Evolutionary conservation across 306 rosid species (phyloP), one percentile per base, ranked within the genome.

Genomic region (Lagenaria siceraria): DNA sequence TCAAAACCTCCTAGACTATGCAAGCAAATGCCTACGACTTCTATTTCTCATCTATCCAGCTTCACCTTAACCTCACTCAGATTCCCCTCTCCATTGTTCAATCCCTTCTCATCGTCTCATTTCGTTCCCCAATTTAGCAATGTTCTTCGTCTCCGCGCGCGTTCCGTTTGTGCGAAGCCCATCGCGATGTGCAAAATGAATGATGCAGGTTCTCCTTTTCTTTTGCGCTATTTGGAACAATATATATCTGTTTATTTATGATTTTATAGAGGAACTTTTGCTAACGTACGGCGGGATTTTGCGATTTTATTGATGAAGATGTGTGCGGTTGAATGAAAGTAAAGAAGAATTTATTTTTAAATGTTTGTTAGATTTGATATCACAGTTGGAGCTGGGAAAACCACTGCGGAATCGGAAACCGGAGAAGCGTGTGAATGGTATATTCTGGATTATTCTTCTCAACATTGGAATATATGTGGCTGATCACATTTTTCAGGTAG

Each of bases 381-480:
- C 97, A 38, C 90, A 85, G 82, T 86, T 92, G 86, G 97, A 92
- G 75, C 82, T 92, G 36, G 92, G 87, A 59, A 87, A 87, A 78
- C 85, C 90, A 3, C 83, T 81, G 62, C 83, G 59, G 35, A 81
- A 82, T 58, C 64, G 85, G 80, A 89, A 79, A 83, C 91, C 86
- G 0, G 87, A 86, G 74, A 88, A 82, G 81, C 97, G 83, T 24
- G 93, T 85, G 33, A 95, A 84, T 5, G 99, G 99, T 35, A 92
- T 95, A 84, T 92, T 92, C 82, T 95, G 97, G 97, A 79, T 95
- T 78, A 74, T 95, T 74, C 96, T 95, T 79, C 87, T 89, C 42
- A 92, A 90, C 77, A 83, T 95, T 78, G 98, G 91, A 48, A 64
- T 92, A 74, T 95, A 80, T 65, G 79, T 88, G 6, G 92, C 97